Evolutionary conservation across 75 land plant species (phyloP), one percentile per base, ranked within the genome.

Genomic region (Larix kaempferi): DNA sequence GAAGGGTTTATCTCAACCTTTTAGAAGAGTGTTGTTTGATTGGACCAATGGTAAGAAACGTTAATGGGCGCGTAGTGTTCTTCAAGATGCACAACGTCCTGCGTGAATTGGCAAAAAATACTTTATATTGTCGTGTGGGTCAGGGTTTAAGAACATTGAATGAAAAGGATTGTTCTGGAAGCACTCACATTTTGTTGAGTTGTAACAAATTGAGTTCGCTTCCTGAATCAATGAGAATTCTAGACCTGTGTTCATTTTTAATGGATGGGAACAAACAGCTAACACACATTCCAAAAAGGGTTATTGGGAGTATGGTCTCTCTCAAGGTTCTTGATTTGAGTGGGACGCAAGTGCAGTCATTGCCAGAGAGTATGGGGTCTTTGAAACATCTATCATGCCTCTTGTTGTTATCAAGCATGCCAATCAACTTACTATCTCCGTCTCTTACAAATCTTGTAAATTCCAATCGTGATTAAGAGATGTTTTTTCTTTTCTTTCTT

Each of bases 51-150:
- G 8, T 66, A 5, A 61, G 21, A 10, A 73, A 60, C n/a, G 0
- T 22, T 7, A 41, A 66, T 16, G 71, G 71, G 44, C 10, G 17
- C 7, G 44, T 66, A 21, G 21, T 66, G 2, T 33, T 35, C 44
- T 66, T 37, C 37, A 44, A 22, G 13, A 61, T 76, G 39, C 74
- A 76, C 74, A 73, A 29, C 62, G 73, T 63, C 2, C 74, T 76
- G 5, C 78, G 56, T 15, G 78, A 76, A 4, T 37, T 76, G 15
- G 78, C 44, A 57, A 54, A 59, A 33, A 21, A 66, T 8, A 19
- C 33, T 66, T 66, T 37, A 19, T 19, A 16, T 29, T 66, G 17
- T 17, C 39, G 71, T 16, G 44, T n/a, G 0, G 71, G 71, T 41
- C 33, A 21, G 37, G n/a, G 37, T 41, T 16, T 26, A 4, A 33